These are phyloP conservation scores for Xylariaceae sp. DNA, from an alignment of 2,329 filamentous ascomycete genomes.

Conservation along the genomic window DNA sequence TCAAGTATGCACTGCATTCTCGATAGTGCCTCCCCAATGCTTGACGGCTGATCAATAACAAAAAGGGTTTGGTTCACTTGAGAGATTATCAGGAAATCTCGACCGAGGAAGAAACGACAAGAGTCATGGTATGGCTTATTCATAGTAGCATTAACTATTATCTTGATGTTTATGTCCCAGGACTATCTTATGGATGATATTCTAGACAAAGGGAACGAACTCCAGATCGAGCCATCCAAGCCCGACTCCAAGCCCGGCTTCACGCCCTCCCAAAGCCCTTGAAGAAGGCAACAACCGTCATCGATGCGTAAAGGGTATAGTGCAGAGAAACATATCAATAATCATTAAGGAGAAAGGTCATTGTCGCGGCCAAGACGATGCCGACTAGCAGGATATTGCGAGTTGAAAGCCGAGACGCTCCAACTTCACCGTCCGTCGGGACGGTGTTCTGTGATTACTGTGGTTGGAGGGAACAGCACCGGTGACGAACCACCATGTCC, in stretches of 20 bases:
- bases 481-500: not conserved
- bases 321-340: constrained; percentile 10
- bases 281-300: constrained; percentile 5
- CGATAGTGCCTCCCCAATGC: too few relatives aligned
- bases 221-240: constrained; percentile 15
- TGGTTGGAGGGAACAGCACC: not conserved
- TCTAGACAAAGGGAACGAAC: constrained; percentile 8
- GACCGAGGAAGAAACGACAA: too few relatives aligned
- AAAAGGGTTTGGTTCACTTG: too few relatives aligned
- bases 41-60: too few relatives aligned
- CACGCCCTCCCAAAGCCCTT: constrained; percentile 6
- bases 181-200: constrained; percentile 11
- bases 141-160: constrained; percentile 13
- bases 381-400: not conserved
- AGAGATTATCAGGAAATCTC: too few relatives aligned
- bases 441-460: not conserved
- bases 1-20: too few relatives aligned
- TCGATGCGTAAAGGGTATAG: constrained; percentile 2
- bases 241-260: constrained; percentile 5
- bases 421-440: not conserved
- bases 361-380: constrained; percentile 21
- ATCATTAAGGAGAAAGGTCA: constrained; percentile 9
- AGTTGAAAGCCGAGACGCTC: too few relatives aligned
- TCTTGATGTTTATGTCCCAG: constrained; percentile 5
- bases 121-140: not conserved